Percentiles rank a stretch among this genome's conserved stretches.
Evolutionary conservation across 1,139 yeast species (phyloP).

Genomic region (Zygoascus sp.): DNA sequence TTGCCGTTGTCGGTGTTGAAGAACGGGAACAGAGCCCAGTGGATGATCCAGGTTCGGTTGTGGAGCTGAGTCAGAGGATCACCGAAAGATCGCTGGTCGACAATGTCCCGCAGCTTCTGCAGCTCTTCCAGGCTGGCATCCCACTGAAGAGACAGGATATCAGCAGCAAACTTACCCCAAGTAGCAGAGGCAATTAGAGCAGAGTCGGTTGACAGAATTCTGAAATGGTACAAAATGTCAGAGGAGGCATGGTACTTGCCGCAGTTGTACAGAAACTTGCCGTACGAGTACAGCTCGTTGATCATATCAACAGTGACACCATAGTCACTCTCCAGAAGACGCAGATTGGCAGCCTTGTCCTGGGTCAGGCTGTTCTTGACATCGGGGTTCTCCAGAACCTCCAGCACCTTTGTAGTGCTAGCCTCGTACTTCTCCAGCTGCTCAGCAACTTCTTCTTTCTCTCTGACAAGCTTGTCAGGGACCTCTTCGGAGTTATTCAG

Average conservation of each 20-base stretch:
- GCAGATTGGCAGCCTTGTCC: conserved; percentile 50
- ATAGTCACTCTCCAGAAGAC: conserved; percentile 42
- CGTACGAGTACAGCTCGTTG: conserved; percentile 49
- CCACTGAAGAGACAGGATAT: conserved; percentile 50
- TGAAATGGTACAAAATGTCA: conserved; percentile 51
- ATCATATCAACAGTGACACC: conserved; percentile 48
- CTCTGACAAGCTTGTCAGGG: conserved; percentile 40
- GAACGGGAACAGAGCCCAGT: conserved; percentile 60
- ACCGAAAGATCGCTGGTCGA: conserved; percentile 49
- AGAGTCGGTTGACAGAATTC: conserved; percentile 49
- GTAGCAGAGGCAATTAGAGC: conserved; percentile 51
- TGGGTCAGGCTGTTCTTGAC: conserved; percentile 46
- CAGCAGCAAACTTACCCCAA: conserved; percentile 61
- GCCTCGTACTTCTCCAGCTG: conserved; percentile 41
- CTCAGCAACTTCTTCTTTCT: conserved; percentile 40
- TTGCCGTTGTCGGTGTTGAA: conserved; percentile 47
- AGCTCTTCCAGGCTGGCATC: conserved; percentile 49
- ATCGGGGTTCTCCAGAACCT: conserved; percentile 46
- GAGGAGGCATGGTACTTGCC: conserved; percentile 57
- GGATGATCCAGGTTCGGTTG: conserved; percentile 60
- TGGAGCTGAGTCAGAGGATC: conserved; percentile 55
- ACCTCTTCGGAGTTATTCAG: conserved; percentile 39
- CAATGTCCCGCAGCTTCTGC: conserved; percentile 49
- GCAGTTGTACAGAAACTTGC: conserved; percentile 55
- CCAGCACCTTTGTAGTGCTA: conserved; percentile 45